Evolutionary conservation across 305 asterid species (phyloP).

Genomic region (Caryopteris hybrid): DNA sequence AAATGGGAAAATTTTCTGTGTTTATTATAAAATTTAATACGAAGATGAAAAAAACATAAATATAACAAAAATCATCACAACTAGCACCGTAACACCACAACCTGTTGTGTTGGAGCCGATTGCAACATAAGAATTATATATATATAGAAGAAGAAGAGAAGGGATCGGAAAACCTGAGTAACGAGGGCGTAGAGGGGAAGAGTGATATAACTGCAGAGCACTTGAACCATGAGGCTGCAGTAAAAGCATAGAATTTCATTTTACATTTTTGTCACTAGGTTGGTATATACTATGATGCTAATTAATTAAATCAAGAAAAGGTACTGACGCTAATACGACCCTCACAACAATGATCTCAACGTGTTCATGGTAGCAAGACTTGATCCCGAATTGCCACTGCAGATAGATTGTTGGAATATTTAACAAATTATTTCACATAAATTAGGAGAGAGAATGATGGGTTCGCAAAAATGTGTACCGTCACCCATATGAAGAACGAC

Average conservation of each 20-base stretch:
- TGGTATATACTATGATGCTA: too few species aligned
- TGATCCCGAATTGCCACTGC: conserved; percentile 71
- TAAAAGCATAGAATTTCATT: background rate
- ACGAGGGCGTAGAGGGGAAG: conserved; percentile 84
- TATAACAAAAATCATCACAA: too few species aligned
- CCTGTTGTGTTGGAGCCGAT: too few species aligned
- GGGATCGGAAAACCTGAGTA: conserved; percentile 50
- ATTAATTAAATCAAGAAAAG: too few species aligned
- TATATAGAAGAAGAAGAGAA: background rate
- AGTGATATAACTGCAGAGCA: conserved; percentile 69
- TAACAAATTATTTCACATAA: too few species aligned
- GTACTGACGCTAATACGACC: conserved; percentile 74
- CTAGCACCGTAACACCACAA: too few species aligned
- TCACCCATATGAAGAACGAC: conserved; percentile 74
- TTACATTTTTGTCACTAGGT: too few species aligned
- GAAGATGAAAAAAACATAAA: too few species aligned
- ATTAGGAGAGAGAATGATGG: too few species aligned
- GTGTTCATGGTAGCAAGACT: conserved; percentile 62
- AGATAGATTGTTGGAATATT: background rate
- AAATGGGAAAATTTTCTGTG: too few species aligned
- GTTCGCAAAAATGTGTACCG: conserved; percentile 32
- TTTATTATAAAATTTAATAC: too few species aligned
- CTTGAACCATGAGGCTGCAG: conserved; percentile 61
- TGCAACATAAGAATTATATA: too few species aligned
- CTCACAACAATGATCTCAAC: conserved; percentile 38